Evolutionary conservation across 1,139 yeast genomes (phyloP).

Genomic region (Hemisphaericaspora xylanilytica): DNA sequence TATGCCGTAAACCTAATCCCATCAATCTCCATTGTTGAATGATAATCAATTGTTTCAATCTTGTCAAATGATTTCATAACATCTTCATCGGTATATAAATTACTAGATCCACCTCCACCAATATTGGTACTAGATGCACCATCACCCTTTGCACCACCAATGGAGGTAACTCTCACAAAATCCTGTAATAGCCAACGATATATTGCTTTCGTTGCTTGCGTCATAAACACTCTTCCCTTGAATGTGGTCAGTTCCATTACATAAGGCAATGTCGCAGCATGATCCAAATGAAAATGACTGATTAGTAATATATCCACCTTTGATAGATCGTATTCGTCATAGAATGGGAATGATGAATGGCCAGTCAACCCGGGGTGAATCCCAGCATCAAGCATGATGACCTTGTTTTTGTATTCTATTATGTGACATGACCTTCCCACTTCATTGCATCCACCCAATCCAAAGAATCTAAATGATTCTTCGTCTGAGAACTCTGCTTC

Average conservation of each 20-base stretch:
- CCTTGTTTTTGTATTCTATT: slow-evolving; percentile 87
- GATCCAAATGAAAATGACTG: slow-evolving; percentile 95
- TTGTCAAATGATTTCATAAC: slow-evolving; percentile 80
- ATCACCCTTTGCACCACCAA: slow-evolving; percentile 39
- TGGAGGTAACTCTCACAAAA: slow-evolving; percentile 86
- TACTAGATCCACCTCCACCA: slow-evolving; percentile 35
- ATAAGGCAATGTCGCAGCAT: slow-evolving; percentile 95
- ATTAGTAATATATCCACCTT: slow-evolving; percentile 83
- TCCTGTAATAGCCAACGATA: slow-evolving; percentile 93
- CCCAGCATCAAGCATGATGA: slow-evolving; percentile 98
- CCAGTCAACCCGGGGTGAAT: slow-evolving; percentile 96
- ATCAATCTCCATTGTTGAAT: slow-evolving; percentile 89
- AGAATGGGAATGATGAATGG: slow-evolving; percentile 86
- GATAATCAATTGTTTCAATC: slow-evolving; percentile 93
- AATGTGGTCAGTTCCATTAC: slow-evolving; percentile 97
- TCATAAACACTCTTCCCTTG: slow-evolving; percentile 95
- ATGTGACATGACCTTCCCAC: slow-evolving; percentile 97
- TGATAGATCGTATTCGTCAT: slow-evolving; percentile 89
- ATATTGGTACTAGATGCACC: slow-evolving; percentile 21
- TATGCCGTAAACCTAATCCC: slow-evolving; percentile 96
- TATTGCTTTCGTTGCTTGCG: slow-evolving; percentile 98
- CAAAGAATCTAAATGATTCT: slow-evolving; percentile 62
- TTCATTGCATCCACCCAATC: slow-evolving; percentile 99
- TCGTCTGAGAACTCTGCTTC: slow-evolving; percentile 27
- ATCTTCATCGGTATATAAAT: slow-evolving; percentile 87